A percentile compares a stretch with the other conserved stretches of the same genome.
phyloP scores from a whole-genome alignment of 2,329 filamentous ascomycete species.

The Hypoxylon sp. region DNA sequence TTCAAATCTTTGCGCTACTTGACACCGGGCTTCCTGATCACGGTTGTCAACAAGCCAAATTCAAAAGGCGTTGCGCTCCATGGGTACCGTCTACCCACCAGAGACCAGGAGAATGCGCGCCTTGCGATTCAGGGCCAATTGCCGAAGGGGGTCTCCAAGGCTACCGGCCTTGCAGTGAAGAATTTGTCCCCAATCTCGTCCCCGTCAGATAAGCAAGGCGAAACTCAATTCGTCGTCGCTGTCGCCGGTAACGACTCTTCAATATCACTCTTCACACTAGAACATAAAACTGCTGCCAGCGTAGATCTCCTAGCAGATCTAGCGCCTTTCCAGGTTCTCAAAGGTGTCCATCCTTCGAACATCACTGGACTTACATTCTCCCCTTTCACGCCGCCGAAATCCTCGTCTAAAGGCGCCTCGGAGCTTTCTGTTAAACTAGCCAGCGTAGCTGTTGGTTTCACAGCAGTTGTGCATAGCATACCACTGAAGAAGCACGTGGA shows the following conservation, averaged over 20 bases:
- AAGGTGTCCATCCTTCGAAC: conserved; percentile 68
- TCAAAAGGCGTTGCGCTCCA: conserved; percentile 70
- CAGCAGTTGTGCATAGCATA: conserved; percentile 83
- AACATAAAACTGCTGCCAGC: conserved; percentile 68
- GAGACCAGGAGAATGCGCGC: conserved; percentile 60
- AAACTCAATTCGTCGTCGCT: conserved; percentile 84
- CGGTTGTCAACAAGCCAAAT: conserved; percentile 71
- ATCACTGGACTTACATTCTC: conserved; percentile 74
- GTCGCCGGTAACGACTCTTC: conserved; percentile 85
- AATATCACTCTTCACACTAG: conserved; percentile 82
- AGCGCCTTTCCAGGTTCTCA: conserved; percentile 67
- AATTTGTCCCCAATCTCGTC: conserved; percentile 72
- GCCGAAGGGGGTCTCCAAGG: conserved; percentile 77
- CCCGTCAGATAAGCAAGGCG: conserved; percentile 66
- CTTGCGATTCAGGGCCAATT: conserved; percentile 70
- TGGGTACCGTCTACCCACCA: conserved; percentile 67
- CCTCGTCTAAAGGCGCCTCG: conserved; percentile 62
- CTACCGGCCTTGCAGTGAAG: conserved; percentile 82
- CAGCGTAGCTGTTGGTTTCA: conserved; percentile 85
- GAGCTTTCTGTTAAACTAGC: conserved; percentile 81
- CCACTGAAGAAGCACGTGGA: conserved; percentile 69
- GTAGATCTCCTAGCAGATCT: conserved; percentile 68
- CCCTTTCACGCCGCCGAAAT: conserved; percentile 66
- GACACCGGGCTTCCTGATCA: conserved; percentile 70
- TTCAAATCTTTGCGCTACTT: conserved; percentile 74